phyloP scores from a whole-genome alignment of 2,329 filamentous ascomycete species.

The Corinectria fuckeliana region DNA sequence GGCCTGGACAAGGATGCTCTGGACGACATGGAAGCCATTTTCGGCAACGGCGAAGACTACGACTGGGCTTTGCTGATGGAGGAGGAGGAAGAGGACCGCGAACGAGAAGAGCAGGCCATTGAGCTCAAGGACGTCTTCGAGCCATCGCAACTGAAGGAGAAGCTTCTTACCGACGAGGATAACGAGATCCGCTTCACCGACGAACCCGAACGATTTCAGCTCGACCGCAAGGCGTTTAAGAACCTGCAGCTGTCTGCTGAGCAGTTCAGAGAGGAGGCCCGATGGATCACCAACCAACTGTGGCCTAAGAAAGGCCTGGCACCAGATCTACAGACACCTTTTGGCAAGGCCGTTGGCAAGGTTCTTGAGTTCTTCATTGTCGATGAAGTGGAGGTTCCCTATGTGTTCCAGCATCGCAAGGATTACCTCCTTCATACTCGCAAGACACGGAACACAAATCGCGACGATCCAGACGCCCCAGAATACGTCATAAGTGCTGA shows the following conservation, averaged over 20 bases:
- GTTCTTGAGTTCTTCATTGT: slow-evolving; percentile 95
- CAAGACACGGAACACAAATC: slow-evolving; percentile 67
- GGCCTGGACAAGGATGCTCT: slow-evolving; percentile 91
- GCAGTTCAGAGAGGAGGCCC: slow-evolving; percentile 86
- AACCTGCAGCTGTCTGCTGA: slow-evolving; percentile 81
- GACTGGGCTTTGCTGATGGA: slow-evolving; percentile 92
- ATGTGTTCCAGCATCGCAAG: slow-evolving; percentile 97
- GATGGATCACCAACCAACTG: slow-evolving; percentile 90
- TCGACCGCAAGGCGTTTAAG: slow-evolving; percentile 88
- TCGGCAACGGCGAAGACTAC: slow-evolving; percentile 95
- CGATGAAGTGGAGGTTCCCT: slow-evolving; percentile 94
- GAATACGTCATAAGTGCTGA: slow-evolving; percentile 80
- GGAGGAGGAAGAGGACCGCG: slow-evolving; percentile 80
- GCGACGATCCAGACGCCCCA: slow-evolving; percentile 72
- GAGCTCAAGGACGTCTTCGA: slow-evolving; percentile 99
- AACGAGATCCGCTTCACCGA: slow-evolving; percentile 88
- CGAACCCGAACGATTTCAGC: slow-evolving; percentile 91
- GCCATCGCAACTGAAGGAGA: slow-evolving; percentile 91
- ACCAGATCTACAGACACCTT: slow-evolving; percentile 77
- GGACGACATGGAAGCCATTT: slow-evolving; percentile 95
- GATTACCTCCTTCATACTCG: slow-evolving; percentile 94
- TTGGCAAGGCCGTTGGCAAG: slow-evolving; percentile 87
- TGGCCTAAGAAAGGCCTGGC: slow-evolving; percentile 84
- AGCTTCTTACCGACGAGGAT: slow-evolving; percentile 93
- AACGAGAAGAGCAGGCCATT: slow-evolving; percentile 80